phyloP scores from a whole-genome alignment of 805 yeast genomes.

The Candida chilensis region DNA sequence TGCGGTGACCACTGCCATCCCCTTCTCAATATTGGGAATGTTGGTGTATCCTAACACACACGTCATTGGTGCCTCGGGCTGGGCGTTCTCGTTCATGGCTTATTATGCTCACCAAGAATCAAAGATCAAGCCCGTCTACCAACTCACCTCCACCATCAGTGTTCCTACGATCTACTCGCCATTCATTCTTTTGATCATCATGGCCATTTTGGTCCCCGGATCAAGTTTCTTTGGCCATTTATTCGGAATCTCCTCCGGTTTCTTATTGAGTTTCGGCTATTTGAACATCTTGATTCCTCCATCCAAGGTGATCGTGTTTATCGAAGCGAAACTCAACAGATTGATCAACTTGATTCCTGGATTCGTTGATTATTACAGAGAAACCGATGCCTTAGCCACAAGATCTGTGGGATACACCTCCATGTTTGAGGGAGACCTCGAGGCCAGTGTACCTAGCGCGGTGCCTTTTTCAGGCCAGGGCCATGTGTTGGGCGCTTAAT shows the following conservation, averaged over 20 bases:
- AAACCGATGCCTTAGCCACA: conserved; percentile 43
- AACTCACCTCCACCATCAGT: conserved; percentile 24
- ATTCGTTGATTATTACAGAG: conserved; percentile 47
- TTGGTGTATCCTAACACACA: conserved; percentile 40
- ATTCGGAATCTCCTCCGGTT: conserved; percentile 61
- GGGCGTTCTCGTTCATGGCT: conserved; percentile 61
- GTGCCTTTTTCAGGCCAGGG: background rate
- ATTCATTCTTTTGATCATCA: conserved; percentile 35
- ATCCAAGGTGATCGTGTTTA: conserved; percentile 49
- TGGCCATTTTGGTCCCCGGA: conserved; percentile 49
- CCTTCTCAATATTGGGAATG: conserved; percentile 44
- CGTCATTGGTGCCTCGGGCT: conserved; percentile 64
- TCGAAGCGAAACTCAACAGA: conserved; percentile 45
- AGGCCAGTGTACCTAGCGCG: conserved; percentile 4
- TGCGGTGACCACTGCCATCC: conserved; percentile 61
- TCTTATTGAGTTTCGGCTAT: conserved; percentile 46
- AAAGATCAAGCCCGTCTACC: conserved; percentile 24
- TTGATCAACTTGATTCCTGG: conserved; percentile 46
- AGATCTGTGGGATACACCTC: conserved; percentile 24
- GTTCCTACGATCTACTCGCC: conserved; percentile 60
- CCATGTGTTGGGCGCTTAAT: background rate
- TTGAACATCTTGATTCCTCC: conserved; percentile 59
- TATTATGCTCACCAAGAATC: conserved; percentile 47
- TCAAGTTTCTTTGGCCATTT: conserved; percentile 71
- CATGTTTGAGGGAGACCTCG: conserved; percentile 14